These are phyloP conservation scores for Aspergillus sclerotiicarbonarius DNA, from an alignment of 495 filamentous ascomycete genomes.

Conservation along the genomic window DNA sequence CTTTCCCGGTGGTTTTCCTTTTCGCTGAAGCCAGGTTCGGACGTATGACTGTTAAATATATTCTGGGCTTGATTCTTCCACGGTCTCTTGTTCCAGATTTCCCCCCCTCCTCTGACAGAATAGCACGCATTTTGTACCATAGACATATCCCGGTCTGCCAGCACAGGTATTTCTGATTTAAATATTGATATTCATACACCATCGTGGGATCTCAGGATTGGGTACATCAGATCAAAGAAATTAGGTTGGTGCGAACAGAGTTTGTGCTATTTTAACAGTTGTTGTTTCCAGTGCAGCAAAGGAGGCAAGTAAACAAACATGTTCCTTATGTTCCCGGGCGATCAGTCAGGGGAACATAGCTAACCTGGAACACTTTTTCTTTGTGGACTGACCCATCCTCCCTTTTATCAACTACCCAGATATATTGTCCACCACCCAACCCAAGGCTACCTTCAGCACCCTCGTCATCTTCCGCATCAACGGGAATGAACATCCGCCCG, in stretches of 20 bases:
- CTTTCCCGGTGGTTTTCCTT: constrained; percentile 43
- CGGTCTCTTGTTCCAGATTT: background rate
- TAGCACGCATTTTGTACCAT: background rate
- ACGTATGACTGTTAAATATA: background rate
- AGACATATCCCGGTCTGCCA: background rate
- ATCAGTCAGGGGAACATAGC: constrained; percentile 94
- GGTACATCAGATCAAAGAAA: background rate
- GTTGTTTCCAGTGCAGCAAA: background rate
- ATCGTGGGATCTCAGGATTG: background rate
- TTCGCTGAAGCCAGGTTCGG: constrained; percentile 26
- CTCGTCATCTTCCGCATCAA: constrained; percentile 54
- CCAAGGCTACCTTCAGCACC: constrained; percentile 21
- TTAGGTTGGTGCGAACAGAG: background rate
- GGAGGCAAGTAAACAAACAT: background rate
- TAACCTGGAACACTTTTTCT: constrained; percentile 76
- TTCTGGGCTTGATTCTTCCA: background rate
- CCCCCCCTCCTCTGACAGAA: no score
- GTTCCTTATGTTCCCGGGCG: constrained; percentile 46
- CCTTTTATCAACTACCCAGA: constrained; percentile 91
- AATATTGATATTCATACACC: background rate
- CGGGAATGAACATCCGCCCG: constrained; percentile 83
- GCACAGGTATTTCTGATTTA: background rate
- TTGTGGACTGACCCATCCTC: constrained; percentile 68
- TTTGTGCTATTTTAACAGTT: background rate
- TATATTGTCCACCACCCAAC: constrained; percentile 59